phyloP scores from a whole-genome alignment of 2,329 filamentous ascomycete genomes.

The Hypoxylon sp. region DNA sequence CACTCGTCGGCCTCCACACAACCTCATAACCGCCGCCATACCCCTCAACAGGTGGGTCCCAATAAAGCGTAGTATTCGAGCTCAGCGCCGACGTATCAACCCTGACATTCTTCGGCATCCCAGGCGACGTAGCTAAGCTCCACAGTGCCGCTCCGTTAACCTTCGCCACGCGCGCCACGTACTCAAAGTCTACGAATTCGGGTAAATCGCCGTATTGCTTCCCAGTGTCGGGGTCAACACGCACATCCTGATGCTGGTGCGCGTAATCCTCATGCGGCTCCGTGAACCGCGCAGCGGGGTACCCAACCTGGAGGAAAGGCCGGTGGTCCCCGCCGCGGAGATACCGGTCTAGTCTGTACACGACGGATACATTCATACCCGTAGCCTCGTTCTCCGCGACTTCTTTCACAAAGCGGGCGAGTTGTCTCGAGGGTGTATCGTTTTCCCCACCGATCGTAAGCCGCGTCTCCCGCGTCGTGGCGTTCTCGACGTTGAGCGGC shows the following conservation, averaged over 20 bases:
- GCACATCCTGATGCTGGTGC: conserved; percentile 69
- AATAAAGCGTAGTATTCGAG: conserved; percentile 65
- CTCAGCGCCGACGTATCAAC: conserved; percentile 61
- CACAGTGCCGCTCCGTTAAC: conserved; percentile 69
- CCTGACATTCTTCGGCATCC: conserved; percentile 62
- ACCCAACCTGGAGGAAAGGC: conserved; percentile 68
- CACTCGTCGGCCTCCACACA: conserved; percentile 66
- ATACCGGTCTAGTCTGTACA: conserved; percentile 69
- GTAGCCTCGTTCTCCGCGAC: conserved; percentile 65
- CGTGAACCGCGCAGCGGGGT: conserved; percentile 67
- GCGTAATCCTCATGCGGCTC: conserved; percentile 69
- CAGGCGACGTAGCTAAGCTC: conserved; percentile 66
- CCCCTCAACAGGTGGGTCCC: conserved; percentile 57
- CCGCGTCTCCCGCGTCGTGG: conserved; percentile 54
- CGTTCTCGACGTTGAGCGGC: conserved; percentile 56
- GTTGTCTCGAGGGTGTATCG: conserved; percentile 66
- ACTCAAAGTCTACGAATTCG: conserved; percentile 70
- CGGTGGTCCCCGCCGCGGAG: conserved; percentile 69
- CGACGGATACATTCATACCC: conserved; percentile 67
- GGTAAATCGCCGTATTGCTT: conserved; percentile 67
- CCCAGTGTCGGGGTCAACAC: conserved; percentile 59
- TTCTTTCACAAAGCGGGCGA: conserved; percentile 68
- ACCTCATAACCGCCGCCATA: conserved; percentile 65
- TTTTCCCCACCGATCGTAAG: conserved; percentile 66
- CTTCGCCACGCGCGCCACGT: conserved; percentile 64